These are phyloP conservation scores for Coelastrella sp. DNA, from an alignment of 139 green algal genomes.

Conservation along the genomic window DNA sequence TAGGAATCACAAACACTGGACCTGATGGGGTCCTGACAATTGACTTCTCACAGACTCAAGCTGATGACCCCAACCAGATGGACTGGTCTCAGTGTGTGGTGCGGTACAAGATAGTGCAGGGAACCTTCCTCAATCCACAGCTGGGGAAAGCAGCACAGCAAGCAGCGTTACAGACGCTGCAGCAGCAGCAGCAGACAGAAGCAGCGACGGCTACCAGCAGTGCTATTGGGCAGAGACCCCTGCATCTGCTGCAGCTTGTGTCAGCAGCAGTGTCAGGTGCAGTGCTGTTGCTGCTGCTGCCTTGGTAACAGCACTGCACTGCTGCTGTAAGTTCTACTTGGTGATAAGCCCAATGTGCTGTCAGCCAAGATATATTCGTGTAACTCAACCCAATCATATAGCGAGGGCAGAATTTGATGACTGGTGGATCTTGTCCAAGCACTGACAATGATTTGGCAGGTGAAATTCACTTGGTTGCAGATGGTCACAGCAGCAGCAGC, in stretches of 20 bases:
- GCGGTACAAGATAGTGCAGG: constrained; percentile 47
- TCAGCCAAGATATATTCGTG: no score
- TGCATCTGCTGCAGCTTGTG: neutral
- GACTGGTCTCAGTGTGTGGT: constrained; percentile 45
- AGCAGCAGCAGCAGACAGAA: neutral
- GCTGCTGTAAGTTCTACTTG: no score
- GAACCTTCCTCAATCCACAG: constrained; percentile 42
- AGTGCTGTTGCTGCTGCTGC: neutral
- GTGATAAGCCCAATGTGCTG: no score
- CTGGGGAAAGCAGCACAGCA: neutral
- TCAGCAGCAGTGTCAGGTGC: neutral
- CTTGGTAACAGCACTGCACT: no score
- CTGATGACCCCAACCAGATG: constrained; percentile 41
- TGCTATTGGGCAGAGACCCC: neutral
- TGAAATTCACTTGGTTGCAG: no score
- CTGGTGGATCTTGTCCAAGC: no score
- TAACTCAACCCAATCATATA: no score
- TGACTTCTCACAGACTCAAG: constrained; percentile 32
- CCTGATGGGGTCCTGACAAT: constrained; percentile 41
- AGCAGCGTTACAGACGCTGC: neutral
- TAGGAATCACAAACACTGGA: constrained; percentile 40
- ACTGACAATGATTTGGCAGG: no score
- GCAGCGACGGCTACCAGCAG: neutral
- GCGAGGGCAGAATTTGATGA: no score
- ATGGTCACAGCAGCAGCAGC: no score